Evolutionary conservation across 139 green algal species (phyloP), one percentile per base, ranked within the genome.

Genomic region (Chlorella sp.): DNA sequence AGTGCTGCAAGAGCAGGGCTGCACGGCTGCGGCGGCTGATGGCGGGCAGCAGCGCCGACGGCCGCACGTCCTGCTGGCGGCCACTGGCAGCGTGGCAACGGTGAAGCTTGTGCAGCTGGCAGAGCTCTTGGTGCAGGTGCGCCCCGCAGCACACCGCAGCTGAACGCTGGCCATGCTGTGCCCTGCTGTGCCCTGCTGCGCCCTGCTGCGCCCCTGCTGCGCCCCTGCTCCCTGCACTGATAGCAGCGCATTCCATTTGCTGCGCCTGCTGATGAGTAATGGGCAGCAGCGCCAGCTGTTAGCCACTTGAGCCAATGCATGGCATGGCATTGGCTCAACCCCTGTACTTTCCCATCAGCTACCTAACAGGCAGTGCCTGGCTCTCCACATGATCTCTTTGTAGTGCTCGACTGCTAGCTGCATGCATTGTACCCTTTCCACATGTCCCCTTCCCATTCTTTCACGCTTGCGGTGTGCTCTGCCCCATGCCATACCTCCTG

Each of bases 61-160:
- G 15, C 93, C 92, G 24, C 80, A 80, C 18, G 86, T 98, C 15
- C 88, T 98, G 86, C 61, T 98, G 32, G 94, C 84, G 0, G 90
- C 92, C 57, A 96, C 91, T 75, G 96, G 96, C 78, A 97, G 95
- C 83, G 96, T 98, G 16, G 96, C 96, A 0, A 89, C 94, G 28
- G 97, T 98, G 89, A 98, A 98, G 83, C 76, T 94, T 14, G 79
- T 89, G 4, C 83, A 93, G 36, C 87, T 97, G 12, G 92, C 83
- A 24, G 42, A 69, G 75, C 71, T 90, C 39, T 89, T 97, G n/a
- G 53, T 90, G 22, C 26, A 83, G 3, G 91, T 95, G 61, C 53
- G 57, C 81, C 26, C 18, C 53, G 37, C 36, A 15, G 1, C 28
- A 48, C 28, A 26, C 21, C 40, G 42, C 42, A 39, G 42, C 15